Evolutionary conservation across 352 stramenopile species (phyloP), one percentile per base, ranked within the genome.

Genomic region (Globisporangium cystogenes): DNA sequence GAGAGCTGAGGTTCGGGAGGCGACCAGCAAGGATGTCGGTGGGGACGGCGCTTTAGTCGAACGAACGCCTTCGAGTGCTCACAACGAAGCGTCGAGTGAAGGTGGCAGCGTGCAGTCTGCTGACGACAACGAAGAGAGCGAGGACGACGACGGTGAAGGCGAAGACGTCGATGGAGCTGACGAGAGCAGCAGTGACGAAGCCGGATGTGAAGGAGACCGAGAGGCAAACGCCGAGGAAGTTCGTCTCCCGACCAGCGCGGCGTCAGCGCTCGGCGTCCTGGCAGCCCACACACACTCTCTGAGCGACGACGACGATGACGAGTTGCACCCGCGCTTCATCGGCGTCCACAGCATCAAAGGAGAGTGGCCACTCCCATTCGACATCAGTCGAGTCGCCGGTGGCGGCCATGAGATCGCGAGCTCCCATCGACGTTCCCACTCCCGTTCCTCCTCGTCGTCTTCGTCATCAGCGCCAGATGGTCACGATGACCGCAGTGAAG

Each of bases 321-420:
- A 41, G 41, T 20, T 57, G 31, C 75, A 88, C 56, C 61, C 75
- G n/a, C 61, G 62, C 14, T 72, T 65, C 0, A 82, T 89, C 42
- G 77, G 77, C 14, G 69, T 82, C 10, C 64, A 86, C 39, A 73
- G 56, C 12, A 84, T 89, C 40, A 60, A 62, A 1, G 65, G 72
- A 0, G 52, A 68, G 10, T 86, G 73, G 73, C 67, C 67, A 23
- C 15, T 64, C 4, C 18, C 31, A 1, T 27, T 29, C 7, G 18
- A 6, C 26, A 15, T 2, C 29, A 23, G 14, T 27, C 23, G 35
- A 15, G 20, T 26, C 1, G 51, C 15, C 10, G 18, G 29, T n/a
- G n/a, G n/a, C n/a, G n/a, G n/a, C n/a, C n/a, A n/a, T n/a, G n/a
- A n/a, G n/a, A n/a, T n/a, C n/a, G n/a, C n/a, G n/a, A n/a, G n/a